Conservation (phyloP, 805 yeast species). For the Wickerhamomyces alni region DNA sequence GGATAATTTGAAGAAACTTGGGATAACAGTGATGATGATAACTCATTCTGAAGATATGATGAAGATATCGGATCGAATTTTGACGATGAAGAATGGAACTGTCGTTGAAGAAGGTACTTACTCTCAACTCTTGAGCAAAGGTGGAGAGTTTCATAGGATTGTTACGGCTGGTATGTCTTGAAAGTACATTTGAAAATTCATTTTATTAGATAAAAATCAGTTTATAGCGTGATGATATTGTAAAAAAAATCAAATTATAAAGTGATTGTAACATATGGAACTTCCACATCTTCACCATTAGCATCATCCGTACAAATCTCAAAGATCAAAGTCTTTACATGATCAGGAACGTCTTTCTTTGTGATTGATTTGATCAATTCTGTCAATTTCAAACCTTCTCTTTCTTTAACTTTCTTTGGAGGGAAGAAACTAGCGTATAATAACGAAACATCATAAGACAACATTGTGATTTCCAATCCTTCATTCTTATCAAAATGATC, state of each 20-base stretch:
- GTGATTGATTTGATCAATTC: conserved; percentile 79
- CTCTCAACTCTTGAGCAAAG: conserved; percentile 18
- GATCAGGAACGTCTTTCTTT: conserved; percentile 71
- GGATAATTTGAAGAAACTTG: conserved; percentile 26
- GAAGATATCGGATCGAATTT: conserved; percentile 44
- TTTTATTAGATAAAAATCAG: no score
- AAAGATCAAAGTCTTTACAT: conserved; percentile 71
- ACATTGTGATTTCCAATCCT: conserved; percentile 84
- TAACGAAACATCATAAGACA: conserved; percentile 84
- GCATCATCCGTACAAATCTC: conserved; percentile 92
- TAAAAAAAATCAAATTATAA: conserved; percentile 28
- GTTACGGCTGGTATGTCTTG: conserved; percentile 17
- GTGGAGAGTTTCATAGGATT: conserved; percentile 28
- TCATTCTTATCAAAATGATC: conserved; percentile 75
- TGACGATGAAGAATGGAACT: conserved; percentile 44
- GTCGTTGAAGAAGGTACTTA: conserved; percentile 41
- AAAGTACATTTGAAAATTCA: no score
- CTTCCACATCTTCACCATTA: conserved; percentile 92
- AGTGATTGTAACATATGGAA: conserved; percentile 76
- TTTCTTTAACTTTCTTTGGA: conserved; percentile 79
- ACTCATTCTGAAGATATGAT: conserved; percentile 74
- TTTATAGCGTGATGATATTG: no score
- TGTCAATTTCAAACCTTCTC: conserved; percentile 61
- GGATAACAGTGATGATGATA: conserved; percentile 51
- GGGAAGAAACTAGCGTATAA: conserved; percentile 93